Evolutionary conservation across 2,329 filamentous ascomycete genomes (phyloP).

Genomic region (Beauveria medogensis): DNA sequence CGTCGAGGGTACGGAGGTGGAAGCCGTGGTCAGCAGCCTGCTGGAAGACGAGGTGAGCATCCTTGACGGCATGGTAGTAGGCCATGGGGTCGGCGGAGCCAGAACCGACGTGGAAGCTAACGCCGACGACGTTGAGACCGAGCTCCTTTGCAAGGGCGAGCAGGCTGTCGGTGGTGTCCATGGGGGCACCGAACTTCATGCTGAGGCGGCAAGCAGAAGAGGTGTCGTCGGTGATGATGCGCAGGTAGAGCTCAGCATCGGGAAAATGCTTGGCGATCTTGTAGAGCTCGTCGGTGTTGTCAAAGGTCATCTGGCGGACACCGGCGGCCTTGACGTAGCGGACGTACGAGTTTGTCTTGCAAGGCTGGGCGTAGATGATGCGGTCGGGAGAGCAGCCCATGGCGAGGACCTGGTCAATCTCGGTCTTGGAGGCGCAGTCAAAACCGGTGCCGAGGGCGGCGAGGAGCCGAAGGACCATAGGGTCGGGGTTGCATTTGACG

Average conservation of each 20-base stretch:
- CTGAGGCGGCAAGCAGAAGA: slow-evolving; percentile 90
- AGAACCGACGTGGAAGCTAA: slow-evolving; percentile 97
- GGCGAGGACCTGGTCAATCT: slow-evolving; percentile 85
- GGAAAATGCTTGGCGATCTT: slow-evolving; percentile 94
- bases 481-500: slow-evolving; percentile 98
- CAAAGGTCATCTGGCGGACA: slow-evolving; percentile 98
- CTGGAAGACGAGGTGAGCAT: slow-evolving; percentile 83
- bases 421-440: slow-evolving; percentile 94
- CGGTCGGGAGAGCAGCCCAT: slow-evolving; percentile 78
- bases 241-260: slow-evolving; percentile 81
- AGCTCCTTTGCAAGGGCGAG: slow-evolving; percentile 73
- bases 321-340: slow-evolving; percentile 77
- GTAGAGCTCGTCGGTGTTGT: slow-evolving; percentile 95
- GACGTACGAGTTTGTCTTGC: slow-evolving; percentile 98
- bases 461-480: slow-evolving; percentile 79
- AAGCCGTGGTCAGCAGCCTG: slow-evolving; percentile 71
- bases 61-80: slow-evolving; percentile 83
- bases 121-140: slow-evolving; percentile 83
- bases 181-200: slow-evolving; percentile 91
- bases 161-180: slow-evolving; percentile 72
- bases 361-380: slow-evolving; percentile 98
- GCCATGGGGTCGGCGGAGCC: slow-evolving; percentile 89
- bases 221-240: slow-evolving; percentile 94
- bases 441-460: slow-evolving; percentile 87
- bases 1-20: slow-evolving; percentile 78